Conservation (phyloP, 2,329 filamentous ascomycete species). For the Plenodomus tracheiphilus region DNA sequence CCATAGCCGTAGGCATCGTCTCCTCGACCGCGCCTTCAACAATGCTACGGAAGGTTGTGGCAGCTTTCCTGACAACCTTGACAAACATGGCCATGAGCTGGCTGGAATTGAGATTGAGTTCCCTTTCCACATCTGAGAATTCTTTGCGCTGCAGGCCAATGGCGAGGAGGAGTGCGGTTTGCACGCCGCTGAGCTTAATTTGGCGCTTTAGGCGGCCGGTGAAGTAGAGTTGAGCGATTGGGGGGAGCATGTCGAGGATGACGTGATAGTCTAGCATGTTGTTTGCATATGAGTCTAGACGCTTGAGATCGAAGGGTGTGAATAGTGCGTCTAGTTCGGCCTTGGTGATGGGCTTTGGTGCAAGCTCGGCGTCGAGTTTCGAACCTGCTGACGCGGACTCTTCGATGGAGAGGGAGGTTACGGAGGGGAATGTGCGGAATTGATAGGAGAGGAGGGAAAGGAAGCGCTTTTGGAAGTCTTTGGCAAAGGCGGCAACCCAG, state of each 20-base stretch:
- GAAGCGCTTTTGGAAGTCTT: slow-evolving; percentile 95
- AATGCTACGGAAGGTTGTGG: slow-evolving; percentile 73
- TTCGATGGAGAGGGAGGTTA: slow-evolving; percentile 82
- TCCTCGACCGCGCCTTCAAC: slow-evolving; percentile 68
- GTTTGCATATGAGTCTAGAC: slow-evolving; percentile 91
- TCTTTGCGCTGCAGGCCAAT: slow-evolving; percentile 87
- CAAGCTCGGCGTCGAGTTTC: slow-evolving; percentile 60
- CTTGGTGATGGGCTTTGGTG: slow-evolving; percentile 67
- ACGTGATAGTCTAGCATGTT: slow-evolving; percentile 98
- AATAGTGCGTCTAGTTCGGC: slow-evolving; percentile 74
- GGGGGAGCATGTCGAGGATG: slow-evolving; percentile 88
- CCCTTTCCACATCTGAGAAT: slow-evolving; percentile 76
- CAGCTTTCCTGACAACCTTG: slow-evolving; percentile 90
- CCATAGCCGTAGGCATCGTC: slow-evolving; percentile 51
- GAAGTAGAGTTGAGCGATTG: slow-evolving; percentile 83
- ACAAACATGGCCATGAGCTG: slow-evolving; percentile 97
- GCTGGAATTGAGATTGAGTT: slow-evolving; percentile 71
- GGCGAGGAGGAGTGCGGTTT: slow-evolving; percentile 85
- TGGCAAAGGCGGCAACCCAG: slow-evolving; percentile 89
- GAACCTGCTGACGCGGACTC: slow-evolving; percentile 79
- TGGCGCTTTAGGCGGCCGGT: slow-evolving; percentile 69
- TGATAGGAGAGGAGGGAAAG: slow-evolving; percentile 87
- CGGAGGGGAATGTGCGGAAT: slow-evolving; percentile 79
- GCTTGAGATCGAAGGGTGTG: slow-evolving; percentile 92
- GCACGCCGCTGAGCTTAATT: slow-evolving; percentile 77